Base-by-base conservation (phyloP, 257 asterid genomes). In the Agastache rugosa region DNA sequence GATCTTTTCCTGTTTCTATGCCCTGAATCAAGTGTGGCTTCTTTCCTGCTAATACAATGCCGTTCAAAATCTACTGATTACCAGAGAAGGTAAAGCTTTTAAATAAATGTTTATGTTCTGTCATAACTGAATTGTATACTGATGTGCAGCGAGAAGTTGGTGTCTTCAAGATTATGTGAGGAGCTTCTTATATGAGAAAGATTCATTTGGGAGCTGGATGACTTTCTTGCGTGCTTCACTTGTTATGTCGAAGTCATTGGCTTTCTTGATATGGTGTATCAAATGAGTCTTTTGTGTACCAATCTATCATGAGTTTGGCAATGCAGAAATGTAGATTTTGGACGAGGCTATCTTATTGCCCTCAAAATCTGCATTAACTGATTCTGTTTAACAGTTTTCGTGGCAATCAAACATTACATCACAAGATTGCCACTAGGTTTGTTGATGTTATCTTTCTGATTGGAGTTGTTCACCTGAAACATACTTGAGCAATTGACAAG, bases 21-120 rank as follows among this genome's bases (percentile, higher is more conserved):
- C 34, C 29, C 47, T 59, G 12, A 72, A 71, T 60, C 60, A 72
- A 60, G 48, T 59, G 22, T 44, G 41, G 41, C 56, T 16, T 16
- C 25, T n/a, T 11, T 48, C 42, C 42, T 70, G 65, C 55, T 69
- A 14, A 22, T 37, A 22, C 6, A 0, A 37, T 17, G 54, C 50
- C 2, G 3, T 53, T 53, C 59, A 19, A 19, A 20, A 9, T 62
- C 62, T 19, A 29, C 51, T 29, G 29, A 19, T 3, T 37, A 16
- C 7, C 41, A 8, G 54, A 5, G 20, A 47, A 17, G 77, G 69
- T 60, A 61, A n/a, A 27, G 5, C 17, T 27, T 72, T 4, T 3
- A 60, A 44, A 17, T 16, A 20, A 35, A 35, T 45, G 54, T 16
- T 12, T 31, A 9, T 53, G 25, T 8, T 53, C 29, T 53, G 12